Evolutionary conservation across 2,329 filamentous ascomycete genomes (phyloP).

Genomic region (Claviceps spartinae): DNA sequence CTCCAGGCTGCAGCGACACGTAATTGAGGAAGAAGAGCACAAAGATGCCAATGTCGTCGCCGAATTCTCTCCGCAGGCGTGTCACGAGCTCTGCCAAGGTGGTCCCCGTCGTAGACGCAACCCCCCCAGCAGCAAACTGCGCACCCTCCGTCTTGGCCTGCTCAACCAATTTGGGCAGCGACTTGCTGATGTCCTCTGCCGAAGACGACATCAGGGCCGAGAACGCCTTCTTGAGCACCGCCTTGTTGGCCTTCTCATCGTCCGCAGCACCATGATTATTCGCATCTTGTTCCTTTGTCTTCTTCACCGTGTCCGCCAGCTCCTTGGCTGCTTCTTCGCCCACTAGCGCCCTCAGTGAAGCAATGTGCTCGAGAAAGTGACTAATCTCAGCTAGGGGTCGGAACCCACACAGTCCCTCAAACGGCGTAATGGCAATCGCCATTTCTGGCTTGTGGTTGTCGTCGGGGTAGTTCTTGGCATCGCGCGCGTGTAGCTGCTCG

Average conservation of each 20-base stretch:
- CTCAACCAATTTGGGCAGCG: constrained; percentile 55
- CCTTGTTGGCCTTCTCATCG: constrained; percentile 53
- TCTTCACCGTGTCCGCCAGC: constrained; percentile 37
- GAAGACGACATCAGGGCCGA: constrained; percentile 68
- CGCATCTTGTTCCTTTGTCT: constrained; percentile 10
- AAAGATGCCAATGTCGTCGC: constrained; percentile 81
- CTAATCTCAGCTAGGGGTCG: constrained; percentile 74
- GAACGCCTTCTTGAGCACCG: constrained; percentile 62
- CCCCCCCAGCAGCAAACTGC: constrained; percentile 62
- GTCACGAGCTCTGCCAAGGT: constrained; percentile 65
- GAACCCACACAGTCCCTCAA: constrained; percentile 94
- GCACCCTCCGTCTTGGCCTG: constrained; percentile 54
- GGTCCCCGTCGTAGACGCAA: constrained; percentile 51
- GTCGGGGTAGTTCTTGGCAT: constrained; percentile 92
- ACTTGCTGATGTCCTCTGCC: constrained; percentile 37
- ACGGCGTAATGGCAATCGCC: constrained; percentile 93
- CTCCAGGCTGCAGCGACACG: constrained; percentile 72
- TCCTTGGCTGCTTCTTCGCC: constrained; percentile 47
- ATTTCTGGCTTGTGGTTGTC: constrained; percentile 99
- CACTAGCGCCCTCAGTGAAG: constrained; percentile 50
- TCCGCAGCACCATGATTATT: constrained; percentile 16
- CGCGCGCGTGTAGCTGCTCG: constrained; percentile 70
- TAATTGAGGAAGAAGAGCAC: constrained; percentile 97
- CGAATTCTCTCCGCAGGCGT: constrained; percentile 72
- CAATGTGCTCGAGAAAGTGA: constrained; percentile 56